These are phyloP conservation scores for Sordariomycetes sp. DNA, from an alignment of 2,329 filamentous ascomycete species.

Conservation along the genomic window DNA sequence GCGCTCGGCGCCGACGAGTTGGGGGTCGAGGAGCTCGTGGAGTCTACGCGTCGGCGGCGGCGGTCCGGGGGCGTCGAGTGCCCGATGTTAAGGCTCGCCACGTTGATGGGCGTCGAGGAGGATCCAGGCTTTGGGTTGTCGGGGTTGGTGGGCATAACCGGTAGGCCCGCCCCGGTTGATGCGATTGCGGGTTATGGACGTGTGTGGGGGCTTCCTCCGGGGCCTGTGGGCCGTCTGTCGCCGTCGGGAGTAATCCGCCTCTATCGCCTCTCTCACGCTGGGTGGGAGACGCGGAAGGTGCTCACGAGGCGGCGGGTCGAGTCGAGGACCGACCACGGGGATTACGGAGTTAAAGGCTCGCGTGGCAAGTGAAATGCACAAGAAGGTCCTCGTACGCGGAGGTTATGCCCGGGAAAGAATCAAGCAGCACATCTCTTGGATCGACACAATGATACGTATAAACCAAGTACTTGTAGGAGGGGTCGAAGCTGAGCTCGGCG, in stretches of 20 bases:
- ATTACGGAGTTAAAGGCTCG: neutral
- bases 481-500: neutral
- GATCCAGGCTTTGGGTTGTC: neutral
- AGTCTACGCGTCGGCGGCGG: slow-evolving; percentile 24
- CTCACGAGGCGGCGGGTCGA: neutral
- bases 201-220: neutral
- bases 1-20: slow-evolving; percentile 11
- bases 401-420: neutral
- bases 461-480: neutral
- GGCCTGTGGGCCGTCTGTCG: neutral
- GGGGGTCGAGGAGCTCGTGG: slow-evolving; percentile 19
- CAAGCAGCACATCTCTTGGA: neutral
- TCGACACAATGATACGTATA: neutral
- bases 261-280: neutral
- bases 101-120: neutral
- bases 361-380: neutral
- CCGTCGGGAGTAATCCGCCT: neutral
- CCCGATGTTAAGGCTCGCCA: neutral
- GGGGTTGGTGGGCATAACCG: neutral
- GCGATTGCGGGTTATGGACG: neutral
- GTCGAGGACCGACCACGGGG: too few species aligned
- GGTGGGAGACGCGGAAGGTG: neutral
- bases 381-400: neutral
- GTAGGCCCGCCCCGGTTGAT: neutral
- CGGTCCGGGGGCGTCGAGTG: neutral